A percentile compares a stretch with the other conserved stretches of the same genome.
Conservation (phyloP, 768 basidiomycete genomes). For the Suillus variegatus region DNA sequence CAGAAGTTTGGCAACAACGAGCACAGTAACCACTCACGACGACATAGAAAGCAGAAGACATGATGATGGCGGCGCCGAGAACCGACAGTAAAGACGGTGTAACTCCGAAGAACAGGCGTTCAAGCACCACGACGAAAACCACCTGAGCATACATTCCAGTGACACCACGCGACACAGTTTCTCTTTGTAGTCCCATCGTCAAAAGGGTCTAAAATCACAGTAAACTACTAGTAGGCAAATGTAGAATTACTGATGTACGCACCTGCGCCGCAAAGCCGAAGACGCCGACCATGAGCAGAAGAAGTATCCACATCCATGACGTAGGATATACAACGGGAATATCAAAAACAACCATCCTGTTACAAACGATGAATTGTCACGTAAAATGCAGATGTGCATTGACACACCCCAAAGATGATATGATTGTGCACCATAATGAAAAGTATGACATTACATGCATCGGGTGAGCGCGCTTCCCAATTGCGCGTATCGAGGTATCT, state of each 20-base stretch:
- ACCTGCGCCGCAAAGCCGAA: conserved; percentile 21
- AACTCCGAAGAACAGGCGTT: conserved; percentile 63
- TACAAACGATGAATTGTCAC: neutral
- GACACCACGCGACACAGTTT: conserved; percentile 61
- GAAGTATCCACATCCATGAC: conserved; percentile 17
- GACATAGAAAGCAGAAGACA: conserved; percentile 62
- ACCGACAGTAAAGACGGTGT: conserved; percentile 59
- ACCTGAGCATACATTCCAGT: conserved; percentile 66
- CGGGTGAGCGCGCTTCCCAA: conserved; percentile 76
- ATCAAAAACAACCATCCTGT: conserved; percentile 16
- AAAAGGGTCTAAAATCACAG: conserved; percentile 43
- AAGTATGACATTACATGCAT: conserved; percentile 73
- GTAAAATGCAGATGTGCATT: neutral
- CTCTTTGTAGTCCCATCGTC: conserved; percentile 62
- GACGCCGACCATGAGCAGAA: conserved; percentile 18
- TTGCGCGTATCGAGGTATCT: conserved; percentile 61
- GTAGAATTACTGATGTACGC: neutral
- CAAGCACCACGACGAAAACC: conserved; percentile 65
- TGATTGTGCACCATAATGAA: conserved; percentile 52
- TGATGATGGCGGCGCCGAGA: conserved; percentile 65
- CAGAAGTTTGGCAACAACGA: neutral
- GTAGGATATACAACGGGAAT: conserved; percentile 18
- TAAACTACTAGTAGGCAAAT: neutral
- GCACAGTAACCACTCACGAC: conserved; percentile 46
- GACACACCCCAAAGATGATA: conserved; percentile 3